These are phyloP conservation scores for Amanita inopinata DNA, from an alignment of 768 basidiomycete species.

Conservation along the genomic window DNA sequence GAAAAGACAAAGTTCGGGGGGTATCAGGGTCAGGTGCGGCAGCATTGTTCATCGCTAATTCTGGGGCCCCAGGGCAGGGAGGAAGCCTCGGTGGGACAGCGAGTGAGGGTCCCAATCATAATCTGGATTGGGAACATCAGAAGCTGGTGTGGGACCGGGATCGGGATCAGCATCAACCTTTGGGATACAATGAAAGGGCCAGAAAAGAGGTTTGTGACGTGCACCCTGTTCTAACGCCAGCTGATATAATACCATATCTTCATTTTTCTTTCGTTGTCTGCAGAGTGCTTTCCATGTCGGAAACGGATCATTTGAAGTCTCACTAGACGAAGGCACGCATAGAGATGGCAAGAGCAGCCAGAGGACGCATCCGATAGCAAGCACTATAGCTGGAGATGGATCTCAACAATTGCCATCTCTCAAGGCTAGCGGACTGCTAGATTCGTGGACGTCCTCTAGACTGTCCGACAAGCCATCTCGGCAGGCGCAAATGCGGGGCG, in stretches of 20 bases:
- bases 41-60: background rate
- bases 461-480: constrained; percentile 11
- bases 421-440: constrained; percentile 65
- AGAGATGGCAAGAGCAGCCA: background rate
- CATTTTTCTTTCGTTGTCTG: background rate
- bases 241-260: background rate
- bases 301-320: background rate
- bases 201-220: constrained; percentile 5
- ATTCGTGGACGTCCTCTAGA: constrained; percentile 35
- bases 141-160: background rate
- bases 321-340: background rate
- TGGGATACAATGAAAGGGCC: constrained; percentile 4
- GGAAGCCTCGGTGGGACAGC: background rate
- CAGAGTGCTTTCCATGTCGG: background rate
- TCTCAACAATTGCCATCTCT: constrained; percentile 54
- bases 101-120: background rate
- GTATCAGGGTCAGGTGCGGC: background rate
- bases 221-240: too few species aligned
- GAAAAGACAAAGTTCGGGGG: constrained; percentile 12
- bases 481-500: constrained; percentile 12
- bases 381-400: constrained; percentile 1
- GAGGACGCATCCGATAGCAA: background rate
- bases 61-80: background rate
- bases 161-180: background rate
- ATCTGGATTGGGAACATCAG: background rate